Evolutionary conservation across 140 eudicot species (phyloP), one percentile per base, ranked within the genome.

Genomic region (Cichorium intybus): DNA sequence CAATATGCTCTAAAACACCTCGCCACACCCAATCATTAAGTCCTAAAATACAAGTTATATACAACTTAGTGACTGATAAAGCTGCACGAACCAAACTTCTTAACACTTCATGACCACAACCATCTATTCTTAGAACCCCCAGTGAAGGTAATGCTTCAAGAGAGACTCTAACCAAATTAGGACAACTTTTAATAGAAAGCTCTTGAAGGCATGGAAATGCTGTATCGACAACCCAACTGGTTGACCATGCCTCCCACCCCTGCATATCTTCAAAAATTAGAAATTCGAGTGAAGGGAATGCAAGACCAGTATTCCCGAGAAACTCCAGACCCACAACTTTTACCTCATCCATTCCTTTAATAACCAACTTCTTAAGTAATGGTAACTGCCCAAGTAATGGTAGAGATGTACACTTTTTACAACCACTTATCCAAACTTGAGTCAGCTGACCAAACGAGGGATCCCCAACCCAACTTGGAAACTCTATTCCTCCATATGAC

Each of bases 271-370:
- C n/a, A n/a, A n/a, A n/a, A n/a, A n/a, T n/a, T n/a, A n/a, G n/a
- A n/a, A n/a, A n/a, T n/a, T n/a, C n/a, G n/a, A n/a, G n/a, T n/a
- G n/a, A n/a, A n/a, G n/a, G n/a, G n/a, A n/a, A n/a, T n/a, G n/a
- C n/a, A n/a, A n/a, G n/a, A n/a, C n/a, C n/a, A n/a, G n/a, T n/a
- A n/a, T n/a, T n/a, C n/a, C n/a, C n/a, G n/a, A n/a, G n/a, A n/a
- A n/a, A 24, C 64, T 60, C 75, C 10, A 10, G 10, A 53, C 80
- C n/a, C n/a, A n/a, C n/a, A n/a, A n/a, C n/a, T n/a, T n/a, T n/a
- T n/a, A n/a, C n/a, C n/a, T n/a, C 64, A 16, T 43, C 24, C 68
- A 80, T 16, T 24, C 67, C 50, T 50, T 51, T 3, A 47, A 82
- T 39, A n/a, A 5, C 12, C 16, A 77, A 31, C 48, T 48, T 15